Evolutionary conservation across 1,139 yeast genomes (phyloP), one percentile per base, ranked within the genome.

Genomic region (Waltiozyma sp.): DNA sequence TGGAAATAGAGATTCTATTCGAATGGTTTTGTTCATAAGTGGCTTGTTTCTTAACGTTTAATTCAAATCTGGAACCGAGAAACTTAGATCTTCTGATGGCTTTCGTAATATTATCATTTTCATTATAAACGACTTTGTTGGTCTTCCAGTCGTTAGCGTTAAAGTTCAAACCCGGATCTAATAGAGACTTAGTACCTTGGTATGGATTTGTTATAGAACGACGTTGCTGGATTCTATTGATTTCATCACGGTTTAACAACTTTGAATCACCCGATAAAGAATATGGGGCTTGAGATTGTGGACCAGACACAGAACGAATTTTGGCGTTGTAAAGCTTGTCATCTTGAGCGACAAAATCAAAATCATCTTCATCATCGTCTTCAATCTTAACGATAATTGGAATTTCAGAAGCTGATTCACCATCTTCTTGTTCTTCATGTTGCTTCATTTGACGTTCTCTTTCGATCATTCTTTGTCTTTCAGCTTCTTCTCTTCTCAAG

Each of bases 151-250:
- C 53, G 64, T 65, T 37, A 13, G 49, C 46, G 14, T 48, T 46
- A 42, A 50, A 55, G 41, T 49, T 46, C 39, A 65, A 51, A 41
- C 70, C 70, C 11, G 91, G 91, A 63, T 82, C 91, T 45, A 82
- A 65, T 54, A 77, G 72, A 2, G 89, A 81, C 28, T 78, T 77
- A 9, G 91, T 72, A 63, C 68, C 54, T n/a, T 60, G 61, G 34
- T 61, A 49, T 5, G 69, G 66, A 43, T 62, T 59, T 56, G 75
- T 54, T 49, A 68, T 61, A 23, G 60, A 60, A 38, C 65, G 58
- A n/a, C 34, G 34, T 41, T 51, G 73, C 61, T 51, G 69, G 52
- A 49, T 56, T 41, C 49, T 48, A 8, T 45, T 44, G 26, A 55
- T 45, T 41, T 55, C 58, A n/a, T 45, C 45, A 37, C 49, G 39